Evolutionary conservation across 106 monocot species (phyloP).

Genomic region (Iris macrosiphon): DNA sequence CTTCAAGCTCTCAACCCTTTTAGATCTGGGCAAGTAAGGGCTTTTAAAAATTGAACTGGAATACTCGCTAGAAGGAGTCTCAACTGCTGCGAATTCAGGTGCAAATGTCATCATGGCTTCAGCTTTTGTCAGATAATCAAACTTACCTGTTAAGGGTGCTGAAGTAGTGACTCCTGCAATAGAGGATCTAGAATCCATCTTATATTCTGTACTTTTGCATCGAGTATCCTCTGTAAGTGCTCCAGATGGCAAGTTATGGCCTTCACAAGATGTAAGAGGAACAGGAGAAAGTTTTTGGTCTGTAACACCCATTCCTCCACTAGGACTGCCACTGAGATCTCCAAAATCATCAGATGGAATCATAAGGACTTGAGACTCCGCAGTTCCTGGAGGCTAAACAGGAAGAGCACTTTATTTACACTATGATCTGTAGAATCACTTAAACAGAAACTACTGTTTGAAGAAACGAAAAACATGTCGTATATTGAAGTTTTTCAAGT

Average conservation of each 20-base stretch:
- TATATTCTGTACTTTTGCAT: conserved; percentile 17
- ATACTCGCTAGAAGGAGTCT: conserved; percentile 39
- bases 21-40: conserved; percentile 74
- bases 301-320: conserved; percentile 32
- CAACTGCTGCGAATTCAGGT: conserved; percentile 87
- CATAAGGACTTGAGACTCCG: conserved; percentile 57
- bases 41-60: conserved; percentile 51
- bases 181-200: conserved; percentile 26
- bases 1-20: conserved; percentile 47
- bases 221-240: conserved; percentile 26
- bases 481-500: no score
- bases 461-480: no score
- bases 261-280: conserved; percentile 51
- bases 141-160: conserved; percentile 36
- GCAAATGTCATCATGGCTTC: conserved; percentile 87
- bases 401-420: conserved; percentile 7
- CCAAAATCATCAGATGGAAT: conserved; percentile 52
- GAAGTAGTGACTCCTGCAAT: conserved; percentile 16
- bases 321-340: conserved; percentile 45
- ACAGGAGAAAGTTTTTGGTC: conserved; percentile 57
- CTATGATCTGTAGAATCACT: no score
- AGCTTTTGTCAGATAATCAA: conserved; percentile 60
- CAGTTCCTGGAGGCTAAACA: conserved; percentile 84
- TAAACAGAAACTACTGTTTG: no score
- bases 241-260: conserved; percentile 23